Base-by-base conservation (phyloP, 345 rosid genomes). In the Hevea brasiliensis region DNA sequence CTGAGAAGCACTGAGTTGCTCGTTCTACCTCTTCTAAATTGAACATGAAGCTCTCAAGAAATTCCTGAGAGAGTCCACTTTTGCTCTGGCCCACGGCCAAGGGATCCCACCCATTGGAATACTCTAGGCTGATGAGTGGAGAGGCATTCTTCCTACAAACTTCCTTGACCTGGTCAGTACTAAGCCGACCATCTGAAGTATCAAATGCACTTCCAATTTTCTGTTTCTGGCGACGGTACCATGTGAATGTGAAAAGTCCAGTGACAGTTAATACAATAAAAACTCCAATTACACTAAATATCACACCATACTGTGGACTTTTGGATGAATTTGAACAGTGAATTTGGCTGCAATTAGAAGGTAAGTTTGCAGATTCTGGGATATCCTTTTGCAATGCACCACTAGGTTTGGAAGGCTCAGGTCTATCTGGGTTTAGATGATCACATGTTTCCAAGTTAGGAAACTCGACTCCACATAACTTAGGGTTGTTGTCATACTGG, bases 21-120 rank as follows among this genome's bases (percentile, higher is more conserved):
- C 93, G 90, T 81, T 93, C 96, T 57, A 95, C 91, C 69, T 93
- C 99, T 71, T 95, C 97, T 51, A 95, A 83, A 65, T 93, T 95
- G 83, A 89, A 93, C 96, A 86, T 84, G 79, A 89, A 91, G 83
- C 97, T 93, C 85, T 95, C 96, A 24, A 91, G 85, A 72, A 90
- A 84, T 80, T 91, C 99, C 68, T 87, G 96, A 35, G 96, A 89
- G 74, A 87, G 76, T 1, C 87, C 88, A 77, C 69, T 88, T 79
- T 76, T 79, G 61, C 17, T 81, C 71, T 80, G 82, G 64, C 93
- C 87, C 74, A 86, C 74, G 7, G 85, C 96, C 76, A 95, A 77
- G 0, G 98, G 98, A 67, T 95, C 99, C 99, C 99, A 95, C 11
- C 99, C 97, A 37, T 72, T 89, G 26, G 96, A 87, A 80, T 92